These are phyloP conservation scores for Microglena sp. DNA, from an alignment of 139 green algal species.

Conservation along the genomic window DNA sequence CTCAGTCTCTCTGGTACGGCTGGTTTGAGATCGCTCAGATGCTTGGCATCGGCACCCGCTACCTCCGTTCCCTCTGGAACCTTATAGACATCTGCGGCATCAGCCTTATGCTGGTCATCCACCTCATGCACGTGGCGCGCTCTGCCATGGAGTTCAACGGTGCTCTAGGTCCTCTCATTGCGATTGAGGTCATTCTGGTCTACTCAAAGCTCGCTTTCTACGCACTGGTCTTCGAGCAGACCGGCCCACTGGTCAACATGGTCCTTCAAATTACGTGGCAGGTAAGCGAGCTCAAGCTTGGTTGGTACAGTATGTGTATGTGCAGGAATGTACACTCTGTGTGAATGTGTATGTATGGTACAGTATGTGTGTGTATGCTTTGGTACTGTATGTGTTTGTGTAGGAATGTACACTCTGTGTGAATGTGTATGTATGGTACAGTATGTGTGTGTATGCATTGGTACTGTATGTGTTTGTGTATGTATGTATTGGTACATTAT, in stretches of 20 bases:
- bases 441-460: no score
- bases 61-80: constrained; percentile 23
- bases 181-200: constrained; percentile 10
- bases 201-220: constrained; percentile 32
- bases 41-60: constrained; percentile 20
- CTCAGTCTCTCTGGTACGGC: constrained; percentile 24
- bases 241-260: constrained; percentile 28
- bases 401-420: no score
- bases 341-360: no score
- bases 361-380: no score
- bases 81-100: constrained; percentile 17
- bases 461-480: no score
- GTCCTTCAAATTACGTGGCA: constrained; percentile 20
- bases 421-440: no score
- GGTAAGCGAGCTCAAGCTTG: no score
- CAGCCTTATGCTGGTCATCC: constrained; percentile 24
- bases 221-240: constrained; percentile 33
- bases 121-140: neutral
- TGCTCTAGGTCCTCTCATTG: constrained; percentile 22
- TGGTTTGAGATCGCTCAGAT: constrained; percentile 31
- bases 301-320: no score
- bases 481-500: no score
- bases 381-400: no score
- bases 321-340: no score
- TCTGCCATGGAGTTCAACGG: constrained; percentile 1